Base-by-base conservation (phyloP, 192 early-diverging fungal species). In the Endogone sp. region DNA sequence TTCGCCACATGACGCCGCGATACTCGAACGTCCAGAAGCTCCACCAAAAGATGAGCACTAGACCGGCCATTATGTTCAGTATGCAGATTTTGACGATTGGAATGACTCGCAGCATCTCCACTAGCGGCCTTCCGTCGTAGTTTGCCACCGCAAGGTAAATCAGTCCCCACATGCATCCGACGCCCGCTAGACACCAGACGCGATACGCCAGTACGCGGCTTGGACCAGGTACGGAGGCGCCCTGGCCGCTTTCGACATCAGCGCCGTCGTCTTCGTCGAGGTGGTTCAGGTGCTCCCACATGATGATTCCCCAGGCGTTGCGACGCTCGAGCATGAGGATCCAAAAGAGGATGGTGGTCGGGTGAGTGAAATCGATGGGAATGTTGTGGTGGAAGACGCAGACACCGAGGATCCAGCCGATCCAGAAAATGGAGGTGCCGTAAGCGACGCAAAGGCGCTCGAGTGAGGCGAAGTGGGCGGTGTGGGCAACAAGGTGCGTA, bases 1-100 rank as follows among this genome's bases (percentile, higher is more conserved):
- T 76, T 56, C 75, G 74, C 84, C 84, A 85, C 30, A 85, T 63
- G 21, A 85, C 80, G 0, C 81, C 84, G 26, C 78, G 72, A 63
- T 83, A 83, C 64, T 85, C 81, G 27, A 85, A 85, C 0, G 84
- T 85, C 84, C 84, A 85, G 44, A 85, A 85, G 16, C 81, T 83
- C 81, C 81, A 85, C 69, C 76, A 85, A 64, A 83, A 71, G 75
- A 85, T 72, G 56, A 85, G 71, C 60, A 82, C 25, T 3, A 81
- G 81, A 68, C 80, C 78, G 3, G 71, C 64, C 37, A 81, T 56
- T 58, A 78, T 81, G 9, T 75, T 74, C 29, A 77, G 32, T n/a
- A 56, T 56, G 11, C 55, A 56, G n/a, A 56, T 56, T 56, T 56
- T 56, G 6, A 85, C 65, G 54, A 80, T 65, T 4, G 78, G 69